Evolutionary conservation across 2,329 filamentous ascomycete genomes (phyloP).

Genomic region (Fusarium verrucosum): DNA sequence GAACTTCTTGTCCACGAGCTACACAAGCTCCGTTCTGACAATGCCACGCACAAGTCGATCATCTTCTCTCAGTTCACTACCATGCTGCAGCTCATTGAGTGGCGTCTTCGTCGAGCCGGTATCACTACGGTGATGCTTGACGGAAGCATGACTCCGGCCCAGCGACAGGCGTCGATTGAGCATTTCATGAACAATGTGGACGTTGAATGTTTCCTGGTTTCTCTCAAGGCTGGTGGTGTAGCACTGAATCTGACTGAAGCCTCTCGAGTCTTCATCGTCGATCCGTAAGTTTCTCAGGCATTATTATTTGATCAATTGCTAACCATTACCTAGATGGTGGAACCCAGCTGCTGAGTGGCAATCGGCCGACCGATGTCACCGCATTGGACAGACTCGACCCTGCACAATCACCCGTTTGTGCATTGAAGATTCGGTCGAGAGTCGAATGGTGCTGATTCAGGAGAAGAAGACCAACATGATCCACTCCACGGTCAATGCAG

Average conservation of each 20-base stretch:
- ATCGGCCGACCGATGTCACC: constrained; percentile 90
- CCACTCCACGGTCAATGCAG: constrained; percentile 93
- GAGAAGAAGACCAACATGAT: constrained; percentile 99
- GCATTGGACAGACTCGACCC: constrained; percentile 92
- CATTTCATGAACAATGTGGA: constrained; percentile 96
- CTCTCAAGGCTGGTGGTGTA: constrained; percentile 94
- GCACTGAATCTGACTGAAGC: constrained; percentile 96
- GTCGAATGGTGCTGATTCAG: constrained; percentile 91
- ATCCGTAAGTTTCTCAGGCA: constrained; percentile 73
- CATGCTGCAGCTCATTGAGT: constrained; percentile 97
- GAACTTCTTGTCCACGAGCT: constrained; percentile 95
- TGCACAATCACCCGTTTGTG: constrained; percentile 94
- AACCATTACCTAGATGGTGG: constrained; percentile 79
- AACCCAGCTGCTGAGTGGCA: constrained; percentile 99
- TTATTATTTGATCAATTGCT: constrained; percentile 20
- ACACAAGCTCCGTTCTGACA: constrained; percentile 89
- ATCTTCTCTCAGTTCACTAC: constrained; percentile 98
- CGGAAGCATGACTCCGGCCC: constrained; percentile 93
- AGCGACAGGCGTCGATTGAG: constrained; percentile 92
- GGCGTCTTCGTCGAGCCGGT: constrained; percentile 93
- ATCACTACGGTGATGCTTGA: constrained; percentile 99
- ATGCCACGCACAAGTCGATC: constrained; percentile 93
- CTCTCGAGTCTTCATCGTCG: constrained; percentile 92
- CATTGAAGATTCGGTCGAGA: constrained; percentile 97
- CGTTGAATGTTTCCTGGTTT: constrained; percentile 95